These are phyloP conservation scores for Globisporangium uncinulatum DNA, from an alignment of 352 stramenopile species.

Conservation along the genomic window DNA sequence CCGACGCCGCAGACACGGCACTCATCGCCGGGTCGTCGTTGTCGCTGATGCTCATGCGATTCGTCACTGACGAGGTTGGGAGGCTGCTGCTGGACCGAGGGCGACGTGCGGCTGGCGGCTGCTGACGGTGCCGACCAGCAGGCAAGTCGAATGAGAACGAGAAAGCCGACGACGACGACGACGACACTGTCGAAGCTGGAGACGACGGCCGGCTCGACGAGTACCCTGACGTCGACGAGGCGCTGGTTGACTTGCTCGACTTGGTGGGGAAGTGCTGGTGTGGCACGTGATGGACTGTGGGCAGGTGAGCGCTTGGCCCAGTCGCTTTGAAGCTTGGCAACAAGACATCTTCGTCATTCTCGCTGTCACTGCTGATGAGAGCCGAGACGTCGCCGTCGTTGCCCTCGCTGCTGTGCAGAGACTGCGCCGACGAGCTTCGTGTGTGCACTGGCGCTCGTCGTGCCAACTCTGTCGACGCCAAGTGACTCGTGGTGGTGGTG, in stretches of 20 bases:
- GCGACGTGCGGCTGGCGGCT: neutral
- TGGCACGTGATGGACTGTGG: slow-evolving; percentile 9
- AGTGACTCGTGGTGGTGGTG: neutral
- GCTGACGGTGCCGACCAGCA: slow-evolving; percentile 1
- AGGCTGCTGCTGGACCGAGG: slow-evolving; percentile 17
- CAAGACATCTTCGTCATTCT: slow-evolving; percentile 64
- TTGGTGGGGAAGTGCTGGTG: slow-evolving; percentile 1
- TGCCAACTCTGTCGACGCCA: neutral
- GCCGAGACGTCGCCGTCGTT: slow-evolving; percentile 63
- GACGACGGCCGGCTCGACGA: slow-evolving; percentile 38
- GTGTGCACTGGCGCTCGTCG: slow-evolving; percentile 3
- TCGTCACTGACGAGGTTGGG: slow-evolving; percentile 23
- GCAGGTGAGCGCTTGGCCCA: neutral
- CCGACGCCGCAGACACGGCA: neutral
- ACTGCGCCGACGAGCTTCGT: neutral
- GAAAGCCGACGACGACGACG: slow-evolving; percentile 34
- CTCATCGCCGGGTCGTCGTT: slow-evolving; percentile 12
- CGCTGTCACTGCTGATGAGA: slow-evolving; percentile 76
- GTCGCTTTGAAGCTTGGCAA: slow-evolving; percentile 49
- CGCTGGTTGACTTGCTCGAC: neutral
- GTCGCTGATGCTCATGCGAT: slow-evolving; percentile 26
- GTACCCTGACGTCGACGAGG: slow-evolving; percentile 8
- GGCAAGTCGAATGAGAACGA: slow-evolving; percentile 12
- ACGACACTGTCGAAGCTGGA: slow-evolving; percentile 36
- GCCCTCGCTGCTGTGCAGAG: slow-evolving; percentile 3